A percentile compares a stretch with the other conserved stretches of the same genome.
These are phyloP conservation scores for Draba incana DNA, from an alignment of 345 rosid species.

Conservation along the genomic window DNA sequence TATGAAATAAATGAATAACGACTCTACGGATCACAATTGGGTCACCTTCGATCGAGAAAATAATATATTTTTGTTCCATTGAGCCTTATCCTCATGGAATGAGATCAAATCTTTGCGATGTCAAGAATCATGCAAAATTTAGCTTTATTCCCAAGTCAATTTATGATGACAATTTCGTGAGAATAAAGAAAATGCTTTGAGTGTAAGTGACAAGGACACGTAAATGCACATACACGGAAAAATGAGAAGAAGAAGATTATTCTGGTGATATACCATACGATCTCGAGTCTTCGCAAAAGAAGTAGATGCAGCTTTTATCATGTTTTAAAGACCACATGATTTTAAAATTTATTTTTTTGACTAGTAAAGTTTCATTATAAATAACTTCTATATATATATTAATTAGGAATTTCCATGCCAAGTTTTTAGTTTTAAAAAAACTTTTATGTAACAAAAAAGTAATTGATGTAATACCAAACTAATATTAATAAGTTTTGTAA, in stretches of 20 bases:
- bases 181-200: background rate
- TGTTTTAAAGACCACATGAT: no score
- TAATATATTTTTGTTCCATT: background rate
- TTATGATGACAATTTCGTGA: conserved; percentile 18
- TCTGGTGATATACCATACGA: conserved; percentile 27
- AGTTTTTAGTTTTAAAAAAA: no score
- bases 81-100: conserved; percentile 34
- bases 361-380: no score
- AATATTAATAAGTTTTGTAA: no score
- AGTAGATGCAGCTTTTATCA: conserved; percentile 5
- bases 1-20: conserved; percentile 18
- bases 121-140: conserved; percentile 22
- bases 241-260: background rate
- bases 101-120: conserved; percentile 27
- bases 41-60: background rate
- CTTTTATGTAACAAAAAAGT: no score
- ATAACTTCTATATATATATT: no score
- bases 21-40: conserved; percentile 29
- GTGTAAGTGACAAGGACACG: conserved; percentile 30
- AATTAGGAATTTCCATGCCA: no score
- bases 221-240: background rate
- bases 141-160: conserved; percentile 27
- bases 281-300: conserved; percentile 33
- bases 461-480: no score
- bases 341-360: no score